Base-by-base conservation (phyloP, 202 grass and related monocot genomes). In the Carex sylvatica region DNA sequence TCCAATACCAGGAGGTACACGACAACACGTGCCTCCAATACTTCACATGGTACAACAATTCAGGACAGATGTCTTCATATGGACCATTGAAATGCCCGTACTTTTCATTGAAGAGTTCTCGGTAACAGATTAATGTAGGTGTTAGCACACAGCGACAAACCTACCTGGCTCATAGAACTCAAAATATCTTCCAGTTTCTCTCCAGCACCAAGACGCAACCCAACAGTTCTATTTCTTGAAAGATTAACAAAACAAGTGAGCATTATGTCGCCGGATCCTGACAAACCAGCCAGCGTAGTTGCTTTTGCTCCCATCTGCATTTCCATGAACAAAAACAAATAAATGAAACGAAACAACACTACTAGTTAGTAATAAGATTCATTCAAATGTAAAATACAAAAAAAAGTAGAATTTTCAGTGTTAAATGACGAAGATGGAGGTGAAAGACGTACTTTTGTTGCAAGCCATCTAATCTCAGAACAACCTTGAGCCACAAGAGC, bases 231-330 rank as follows among this genome's bases (percentile, higher is more conserved):
- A 80, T 98, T 98, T 73, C 95, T 70, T 67, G 95, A 98, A 80
- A 94, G 95, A 84, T 93, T 98, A 23, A 94, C 90, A 84, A 98
- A 98, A 88, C 95, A 98, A 80, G 95, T 98, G 83, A 94, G 95
- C 95, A 98, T 98, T 80, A 98, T 94, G 65, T 98, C 92, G 65
- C 95, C 95, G 2, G 92, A 90, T 61, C 95, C 95, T 93, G 95
- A 98, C 60, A 98, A 88, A 82, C 95, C 95, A 93, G 92, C 83
- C 73, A 98, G 88, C 24, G 92, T 98, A 65, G 88, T 91, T 83
- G 92, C 82, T 88, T 94, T 94, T 30, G 90, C 95, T 91, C 95
- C 95, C 92, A 94, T 98, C 95, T 98, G 83, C 61, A 74, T 54
- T 24, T 18, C 47, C 13, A 54, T 70, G 82, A 81, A 56, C 54